These are phyloP conservation scores for Diplotaxis tenuifolia DNA, from an alignment of 345 rosid genomes.

Conservation along the genomic window DNA sequence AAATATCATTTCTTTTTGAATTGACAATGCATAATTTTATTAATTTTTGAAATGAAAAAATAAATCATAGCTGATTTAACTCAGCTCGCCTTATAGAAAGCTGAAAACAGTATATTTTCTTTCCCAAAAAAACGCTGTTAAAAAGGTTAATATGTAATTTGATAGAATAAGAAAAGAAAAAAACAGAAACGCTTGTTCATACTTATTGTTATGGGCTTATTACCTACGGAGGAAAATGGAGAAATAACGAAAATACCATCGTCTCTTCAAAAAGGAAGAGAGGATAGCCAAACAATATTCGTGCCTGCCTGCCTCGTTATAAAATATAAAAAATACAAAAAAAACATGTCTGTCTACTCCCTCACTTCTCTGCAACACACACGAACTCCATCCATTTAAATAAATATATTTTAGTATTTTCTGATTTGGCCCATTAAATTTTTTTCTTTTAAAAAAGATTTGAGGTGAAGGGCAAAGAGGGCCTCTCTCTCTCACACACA, in stretches of 20 bases:
- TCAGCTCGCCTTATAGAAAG: background rate
- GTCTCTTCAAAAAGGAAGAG: background rate
- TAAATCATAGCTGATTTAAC: background rate
- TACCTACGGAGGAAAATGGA: background rate
- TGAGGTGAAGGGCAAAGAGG: background rate
- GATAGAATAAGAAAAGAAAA: background rate
- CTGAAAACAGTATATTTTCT: background rate
- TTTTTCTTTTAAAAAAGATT: background rate
- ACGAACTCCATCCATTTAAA: background rate
- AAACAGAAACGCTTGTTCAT: background rate
- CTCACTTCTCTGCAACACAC: constrained; percentile 12
- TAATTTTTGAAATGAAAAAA: too few species aligned
- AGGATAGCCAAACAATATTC: background rate
- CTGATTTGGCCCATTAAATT: background rate
- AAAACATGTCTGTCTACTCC: background rate
- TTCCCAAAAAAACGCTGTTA: background rate
- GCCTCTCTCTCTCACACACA: background rate
- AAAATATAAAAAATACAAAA: background rate
- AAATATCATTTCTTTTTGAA: too few species aligned
- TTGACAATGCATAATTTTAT: too few species aligned
- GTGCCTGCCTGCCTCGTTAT: background rate
- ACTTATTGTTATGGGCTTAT: background rate
- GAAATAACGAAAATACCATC: background rate
- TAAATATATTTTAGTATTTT: too few species aligned
- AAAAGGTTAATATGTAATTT: background rate